These are phyloP conservation scores for Penicillium bovifimosum DNA, from an alignment of 495 filamentous ascomycete species.

Conservation along the genomic window DNA sequence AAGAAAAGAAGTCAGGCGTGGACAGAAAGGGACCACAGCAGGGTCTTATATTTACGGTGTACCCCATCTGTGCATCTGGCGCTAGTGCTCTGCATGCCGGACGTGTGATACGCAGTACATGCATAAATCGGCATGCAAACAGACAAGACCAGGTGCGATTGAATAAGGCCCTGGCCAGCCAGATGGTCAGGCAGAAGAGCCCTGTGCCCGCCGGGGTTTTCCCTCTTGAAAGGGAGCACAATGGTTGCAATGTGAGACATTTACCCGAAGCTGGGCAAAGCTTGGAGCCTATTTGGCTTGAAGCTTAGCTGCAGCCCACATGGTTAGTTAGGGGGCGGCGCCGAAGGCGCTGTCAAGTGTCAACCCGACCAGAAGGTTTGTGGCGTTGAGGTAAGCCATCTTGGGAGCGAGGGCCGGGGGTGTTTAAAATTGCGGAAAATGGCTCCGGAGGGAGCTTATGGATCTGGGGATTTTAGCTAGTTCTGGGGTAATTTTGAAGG, in stretches of 20 bases:
- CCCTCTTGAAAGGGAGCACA: not conserved
- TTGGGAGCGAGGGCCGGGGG: not conserved
- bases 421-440: not conserved
- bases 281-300: not conserved
- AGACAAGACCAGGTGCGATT: not conserved
- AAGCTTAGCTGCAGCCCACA: not conserved
- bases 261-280: not conserved
- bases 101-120: slow-evolving; percentile 10
- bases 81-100: too few relatives aligned
- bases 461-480: too few relatives aligned
- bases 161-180: not conserved
- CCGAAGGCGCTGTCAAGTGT: not conserved
- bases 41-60: not conserved
- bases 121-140: not conserved
- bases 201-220: slow-evolving; percentile 4
- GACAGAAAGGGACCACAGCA: not conserved
- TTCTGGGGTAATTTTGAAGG: not conserved
- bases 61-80: not conserved
- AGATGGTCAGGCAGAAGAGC: not conserved
- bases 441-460: too few relatives aligned
- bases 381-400: not conserved
- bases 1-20: not conserved
- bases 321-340: not conserved
- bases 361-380: not conserved
- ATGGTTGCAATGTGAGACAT: not conserved